Base-by-base conservation (phyloP, 768 basidiomycete genomes). In the Naganishia friedmannii region DNA sequence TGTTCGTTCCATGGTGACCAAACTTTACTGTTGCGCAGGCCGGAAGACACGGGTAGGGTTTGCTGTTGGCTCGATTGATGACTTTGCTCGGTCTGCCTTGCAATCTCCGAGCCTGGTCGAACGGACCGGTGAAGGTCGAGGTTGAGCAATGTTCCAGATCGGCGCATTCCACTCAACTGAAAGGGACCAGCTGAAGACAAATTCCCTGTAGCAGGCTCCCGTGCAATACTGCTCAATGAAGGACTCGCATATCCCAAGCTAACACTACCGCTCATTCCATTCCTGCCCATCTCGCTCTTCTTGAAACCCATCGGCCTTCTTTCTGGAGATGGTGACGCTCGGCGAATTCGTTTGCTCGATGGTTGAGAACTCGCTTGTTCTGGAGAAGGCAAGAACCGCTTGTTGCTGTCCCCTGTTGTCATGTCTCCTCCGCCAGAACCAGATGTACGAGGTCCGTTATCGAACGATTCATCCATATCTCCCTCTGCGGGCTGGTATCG, bases 1-100 rank as follows among this genome's bases (percentile, higher is more conserved):
- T 31, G 60, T 29, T 63, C 60, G 10, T 63, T 63, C 60, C 60
- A 45, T 3, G 60, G 60, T 15, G 60, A 63, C 60, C 60, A 45
- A 9, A 26, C 39, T 26, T 51, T 51, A 12, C 48, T 51, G 23
- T 51, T 51, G n/a, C 48, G 48, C 48, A 51, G 23, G 6, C 48
- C 48, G 23, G 48, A 51, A 23, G 48, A 51, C n/a, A n/a, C n/a
- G 23, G 48, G 48, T 5, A 51, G 6, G 7, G 19, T 21, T 51
- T 51, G 48, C 23, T 51, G 48, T 51, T 23, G 48, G 17, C 12
- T 51, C 48, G 48, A 51, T n/a, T 51, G 48, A 51, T 51, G 48
- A 12, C 48, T 51, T 21, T 51, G 23, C 23, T 51, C 48, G 48
- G 48, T 51, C 12, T 51, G 48, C 48, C 12, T 51, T 51, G 48